Base-by-base conservation (phyloP, 176 grass and related monocot genomes). In the Aegilops bicornis region DNA sequence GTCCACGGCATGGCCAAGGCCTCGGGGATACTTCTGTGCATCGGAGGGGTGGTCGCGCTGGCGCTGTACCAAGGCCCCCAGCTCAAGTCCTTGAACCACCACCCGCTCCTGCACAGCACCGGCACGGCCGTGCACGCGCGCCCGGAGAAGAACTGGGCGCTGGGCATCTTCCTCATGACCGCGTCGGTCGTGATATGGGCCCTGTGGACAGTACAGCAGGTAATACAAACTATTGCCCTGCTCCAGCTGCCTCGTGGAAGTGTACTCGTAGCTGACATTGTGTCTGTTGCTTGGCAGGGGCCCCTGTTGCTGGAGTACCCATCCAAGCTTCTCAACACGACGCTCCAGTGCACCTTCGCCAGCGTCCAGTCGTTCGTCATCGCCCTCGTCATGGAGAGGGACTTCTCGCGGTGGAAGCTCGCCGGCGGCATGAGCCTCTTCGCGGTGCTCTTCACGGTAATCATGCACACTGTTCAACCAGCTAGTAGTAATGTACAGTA, bases 351-450 rank as follows among this genome's bases (percentile, higher is more conserved):
- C 80, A 10, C 82, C 24, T 95, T 93, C 82, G 87, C 85, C 17
- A 85, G 85, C 60, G 15, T 92, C 12, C 95, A 98, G 84, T 45
- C 91, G 6, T 87, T 98, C 10, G 10, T 89, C 75, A 50, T 93
- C 50, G 91, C 91, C 32, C 73, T 95, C 2, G 45, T 72, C 35
- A 61, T 95, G 59, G 86, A 95, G 88, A 88, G 95, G 76, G 90
- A 95, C 83, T 83, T 98, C 6, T 87, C 95, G 1, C 61, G 71
- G 30, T 98, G 93, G 93, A 98, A 90, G 66, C 66, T 98, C 69
- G 73, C 83, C 39, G 83, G 89, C 33, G 76, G 74, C 8, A 59
- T 98, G 27, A 88, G 35, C 71, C 89, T 95, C 66, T 23, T 88
- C 70, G 29, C 85, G 5, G 82, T 90, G 14, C 64, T 91, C 66